Evolutionary conservation across 805 yeast species (phyloP), one percentile per base, ranked within the genome.

Genomic region (Metschnikowia cerradonensis): DNA sequence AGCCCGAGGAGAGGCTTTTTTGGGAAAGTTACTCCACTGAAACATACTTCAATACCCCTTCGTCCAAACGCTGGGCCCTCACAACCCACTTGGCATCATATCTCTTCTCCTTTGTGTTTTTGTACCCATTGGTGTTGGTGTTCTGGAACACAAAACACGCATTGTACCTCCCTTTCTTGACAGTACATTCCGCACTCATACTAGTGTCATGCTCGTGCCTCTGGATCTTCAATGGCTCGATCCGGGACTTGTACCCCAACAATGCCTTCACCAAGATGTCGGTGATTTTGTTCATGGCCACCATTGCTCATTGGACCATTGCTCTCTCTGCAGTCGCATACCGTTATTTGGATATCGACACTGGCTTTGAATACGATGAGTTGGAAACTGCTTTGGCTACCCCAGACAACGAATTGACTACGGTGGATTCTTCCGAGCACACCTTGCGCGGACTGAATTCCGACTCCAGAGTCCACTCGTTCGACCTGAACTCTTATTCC

Each of bases 1-100:
- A 83, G 15, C 85, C 91, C 0, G 86, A 82, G 41, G 96, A 90
- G 66, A 71, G 82, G 49, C 64, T 76, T 26, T 91, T 78, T 67
- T 91, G 97, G 97, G 83, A 82, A 45, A 64, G 67, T 23, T 91
- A 90, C 67, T 82, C 87, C 61, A 82, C 95, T 13, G 85, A 92
- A 1, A 83, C 89, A 3, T 90, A 77, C 65, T 82, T 88, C 68
- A 82, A 80, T 6, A 62, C 79, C 11, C 77, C 75, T 0, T 58
- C 77, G 2, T 76, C 81, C 3, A 76, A 76, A 56, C 77, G 81
- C 50, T 52, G 73, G 13, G 76, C 83, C 1, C 68, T 90, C 30
- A 73, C 73, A 55, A 58, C 73, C 38, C 97, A 90, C 61, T 68
- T 82, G 8, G 57, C 64, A 2, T 64, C 80, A 3, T 63, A 80